Conservation (phyloP, 371 early-diverging fungal genomes). For the Mucor lusitanicus region DNA sequence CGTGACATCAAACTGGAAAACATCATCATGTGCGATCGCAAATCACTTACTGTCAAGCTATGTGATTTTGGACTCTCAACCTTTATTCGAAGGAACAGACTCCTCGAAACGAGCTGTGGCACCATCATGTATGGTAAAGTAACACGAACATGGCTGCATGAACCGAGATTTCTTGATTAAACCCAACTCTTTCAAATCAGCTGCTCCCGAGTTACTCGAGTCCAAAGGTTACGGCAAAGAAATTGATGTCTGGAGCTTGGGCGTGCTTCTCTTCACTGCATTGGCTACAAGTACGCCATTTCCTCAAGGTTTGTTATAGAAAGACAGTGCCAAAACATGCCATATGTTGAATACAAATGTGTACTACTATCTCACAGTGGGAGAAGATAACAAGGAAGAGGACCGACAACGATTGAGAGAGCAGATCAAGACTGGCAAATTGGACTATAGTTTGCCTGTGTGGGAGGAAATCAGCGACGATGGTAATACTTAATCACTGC, state of each 20-base stretch:
- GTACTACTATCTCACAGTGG: background rate
- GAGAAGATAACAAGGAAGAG: background rate
- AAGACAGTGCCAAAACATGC: background rate
- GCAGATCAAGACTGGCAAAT: conserved; percentile 6
- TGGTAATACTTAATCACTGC: conserved; percentile 3
- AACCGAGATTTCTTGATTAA: background rate
- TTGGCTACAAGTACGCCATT: conserved; percentile 91
- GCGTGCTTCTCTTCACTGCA: conserved; percentile 94
- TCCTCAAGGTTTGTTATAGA: conserved; percentile 27
- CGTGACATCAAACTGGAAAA: conserved; percentile 78
- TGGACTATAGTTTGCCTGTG: conserved; percentile 1
- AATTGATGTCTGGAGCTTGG: conserved; percentile 98
- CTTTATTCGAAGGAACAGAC: conserved; percentile 1
- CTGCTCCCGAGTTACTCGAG: conserved; percentile 89
- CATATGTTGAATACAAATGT: background rate
- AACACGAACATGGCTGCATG: background rate
- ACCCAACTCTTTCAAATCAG: background rate
- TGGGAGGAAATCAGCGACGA: conserved; percentile 12
- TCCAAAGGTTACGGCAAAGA: conserved; percentile 88
- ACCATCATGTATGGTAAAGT: conserved; percentile 25
- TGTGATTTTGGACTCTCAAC: conserved; percentile 22
- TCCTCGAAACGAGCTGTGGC: conserved; percentile 16
- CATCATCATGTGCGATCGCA: conserved; percentile 50
- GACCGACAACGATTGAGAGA: background rate
- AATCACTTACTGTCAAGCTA: conserved; percentile 12